Base-by-base conservation (phyloP, 2,329 filamentous ascomycete genomes). In the Bertia moriformis region DNA sequence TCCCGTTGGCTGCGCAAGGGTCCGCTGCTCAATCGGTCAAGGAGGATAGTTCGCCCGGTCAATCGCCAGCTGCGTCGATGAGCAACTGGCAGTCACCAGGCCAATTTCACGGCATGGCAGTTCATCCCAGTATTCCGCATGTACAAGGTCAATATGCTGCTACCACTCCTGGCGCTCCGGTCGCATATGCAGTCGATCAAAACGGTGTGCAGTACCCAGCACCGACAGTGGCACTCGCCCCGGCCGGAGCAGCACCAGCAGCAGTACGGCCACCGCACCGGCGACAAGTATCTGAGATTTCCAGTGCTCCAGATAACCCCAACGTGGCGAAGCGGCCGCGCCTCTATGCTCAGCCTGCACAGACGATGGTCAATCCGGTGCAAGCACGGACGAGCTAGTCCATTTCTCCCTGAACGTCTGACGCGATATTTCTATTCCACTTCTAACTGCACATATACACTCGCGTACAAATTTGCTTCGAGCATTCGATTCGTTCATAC, bases 31-130 rank as follows among this genome's bases (percentile, higher is more conserved):
- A 72, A 35, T 69, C 71, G 3, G 53, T 77, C 42, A 78, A 78
- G 47, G 72, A 74, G 44, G 74, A 78, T 44, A 72, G 71, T 44
- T 78, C 74, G 2, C 72, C 74, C 2, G 67, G 65, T 4, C 73
- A 74, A 41, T 78, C 73, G 14, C 74, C 74, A 12, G 69, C 69
- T 2, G 67, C 69, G 2, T 62, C 63, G 5, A 65, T 63, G 42
- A 75, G 63, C 48, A 76, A 71, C 45, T 79, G 75, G 74, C 73
- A 78, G 49, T 78, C 74, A 10, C 74, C 75, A 0, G 65, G 64
- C 37, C 68, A 72, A 42, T 63, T 75, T 35, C 61, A 70, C 13
- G 70, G 68, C 27, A 55, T 62, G 39, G 38, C 60, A 50, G 45
- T 56, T 20, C 50, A 57, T 19, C 51, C 62, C 4, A 52, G 52